Evolutionary conservation across 176 grass and related monocot genomes (phyloP).

Genomic region (Poa annua): DNA sequence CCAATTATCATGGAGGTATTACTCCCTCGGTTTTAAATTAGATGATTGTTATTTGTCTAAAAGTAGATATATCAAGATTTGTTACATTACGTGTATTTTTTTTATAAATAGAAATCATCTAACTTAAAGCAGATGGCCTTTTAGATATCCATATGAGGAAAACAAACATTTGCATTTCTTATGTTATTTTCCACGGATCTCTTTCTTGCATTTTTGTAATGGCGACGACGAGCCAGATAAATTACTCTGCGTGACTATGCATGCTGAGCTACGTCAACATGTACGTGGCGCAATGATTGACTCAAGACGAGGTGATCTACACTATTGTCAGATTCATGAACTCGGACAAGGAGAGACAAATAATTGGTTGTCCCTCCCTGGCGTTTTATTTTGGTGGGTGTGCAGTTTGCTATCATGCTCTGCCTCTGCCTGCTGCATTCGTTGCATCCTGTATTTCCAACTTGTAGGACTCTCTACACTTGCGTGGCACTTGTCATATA

Average conservation of each 20-base stretch:
- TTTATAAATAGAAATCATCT: no score
- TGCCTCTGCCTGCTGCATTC: background rate
- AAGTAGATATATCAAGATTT: no score
- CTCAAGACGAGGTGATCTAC: background rate
- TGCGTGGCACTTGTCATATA: no score
- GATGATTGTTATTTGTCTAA: no score
- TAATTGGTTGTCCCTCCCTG: background rate
- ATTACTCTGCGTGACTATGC: background rate
- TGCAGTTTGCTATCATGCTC: background rate
- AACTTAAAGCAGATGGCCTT: no score
- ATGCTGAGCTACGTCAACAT: constrained; percentile 27
- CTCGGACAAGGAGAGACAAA: constrained; percentile 22
- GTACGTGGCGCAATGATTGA: constrained; percentile 18
- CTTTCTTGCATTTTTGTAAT: background rate
- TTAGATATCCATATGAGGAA: background rate
- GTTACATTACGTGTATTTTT: no score
- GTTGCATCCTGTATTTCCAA: background rate
- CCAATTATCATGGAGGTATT: no score
- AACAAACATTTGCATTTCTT: background rate
- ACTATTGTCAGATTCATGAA: constrained; percentile 24
- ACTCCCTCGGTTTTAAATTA: no score
- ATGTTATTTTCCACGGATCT: background rate
- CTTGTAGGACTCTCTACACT: background rate
- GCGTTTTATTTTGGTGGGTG: constrained; percentile 35
- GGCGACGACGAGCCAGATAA: no score